Evolutionary conservation across 441 rosid species (phyloP).

Genomic region (Breynia disticha): DNA sequence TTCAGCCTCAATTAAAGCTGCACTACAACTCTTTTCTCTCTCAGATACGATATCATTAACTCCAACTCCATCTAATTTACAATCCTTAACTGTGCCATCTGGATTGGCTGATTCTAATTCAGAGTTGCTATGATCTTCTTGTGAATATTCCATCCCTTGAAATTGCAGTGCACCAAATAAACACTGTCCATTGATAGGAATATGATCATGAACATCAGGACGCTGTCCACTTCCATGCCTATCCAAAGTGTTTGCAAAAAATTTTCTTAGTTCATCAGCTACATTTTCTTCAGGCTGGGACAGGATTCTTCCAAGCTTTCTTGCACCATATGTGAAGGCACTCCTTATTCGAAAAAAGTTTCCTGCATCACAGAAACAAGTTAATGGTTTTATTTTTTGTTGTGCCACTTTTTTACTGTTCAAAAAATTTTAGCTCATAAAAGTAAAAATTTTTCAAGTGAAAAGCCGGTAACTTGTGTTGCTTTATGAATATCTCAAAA

Average conservation of each 20-base stretch:
- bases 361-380: conserved; percentile 11
- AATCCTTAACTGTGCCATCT: conserved; percentile 24
- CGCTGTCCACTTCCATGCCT: conserved; percentile 75
- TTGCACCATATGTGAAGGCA: conserved; percentile 33
- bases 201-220: conserved; percentile 64
- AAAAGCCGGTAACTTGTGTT: background rate
- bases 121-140: conserved; percentile 31
- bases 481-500: too few relatives aligned
- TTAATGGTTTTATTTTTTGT: background rate
- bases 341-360: conserved; percentile 29
- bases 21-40: conserved; percentile 13
- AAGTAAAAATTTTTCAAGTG: background rate
- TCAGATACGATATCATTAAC: conserved; percentile 16
- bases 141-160: conserved; percentile 27
- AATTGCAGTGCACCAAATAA: conserved; percentile 21
- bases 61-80: conserved; percentile 24
- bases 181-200: conserved; percentile 27
- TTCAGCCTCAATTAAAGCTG: conserved; percentile 13
- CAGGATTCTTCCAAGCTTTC: conserved; percentile 29
- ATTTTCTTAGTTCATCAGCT: conserved; percentile 17
- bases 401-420: background rate
- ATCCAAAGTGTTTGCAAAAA: conserved; percentile 34
- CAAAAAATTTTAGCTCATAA: background rate
- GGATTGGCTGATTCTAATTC: conserved; percentile 32
- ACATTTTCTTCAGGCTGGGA: conserved; percentile 18